phyloP scores from a whole-genome alignment of 441 rosid species.

The Geranium incanum region DNA sequence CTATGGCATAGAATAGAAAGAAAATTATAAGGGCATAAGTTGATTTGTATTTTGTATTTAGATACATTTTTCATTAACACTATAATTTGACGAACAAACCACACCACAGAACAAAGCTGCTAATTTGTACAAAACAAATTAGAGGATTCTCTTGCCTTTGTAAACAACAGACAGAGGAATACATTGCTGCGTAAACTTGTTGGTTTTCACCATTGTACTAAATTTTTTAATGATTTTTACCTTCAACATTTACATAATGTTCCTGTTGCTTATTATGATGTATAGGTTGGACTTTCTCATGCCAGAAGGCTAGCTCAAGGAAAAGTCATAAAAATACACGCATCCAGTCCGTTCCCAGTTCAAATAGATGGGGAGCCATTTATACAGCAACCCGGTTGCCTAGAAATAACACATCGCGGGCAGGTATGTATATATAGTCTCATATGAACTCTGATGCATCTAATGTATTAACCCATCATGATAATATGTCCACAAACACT shows the following conservation, averaged over 20 bases:
- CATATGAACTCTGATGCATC: neutral
- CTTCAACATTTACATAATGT: neutral
- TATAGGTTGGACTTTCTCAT: conserved; percentile 58
- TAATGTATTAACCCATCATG: neutral
- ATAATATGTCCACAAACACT: neutral
- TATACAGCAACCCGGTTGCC: conserved; percentile 58
- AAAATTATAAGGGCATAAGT: too few species aligned
- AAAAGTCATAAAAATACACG: conserved; percentile 42
- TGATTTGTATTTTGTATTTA: too few species aligned
- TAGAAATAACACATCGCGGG: conserved; percentile 57
- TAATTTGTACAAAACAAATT: too few species aligned
- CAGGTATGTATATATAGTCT: conserved; percentile 34
- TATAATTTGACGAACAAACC: too few species aligned
- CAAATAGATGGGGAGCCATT: conserved; percentile 77
- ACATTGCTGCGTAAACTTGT: too few species aligned
- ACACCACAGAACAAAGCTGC: too few species aligned
- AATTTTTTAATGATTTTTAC: neutral
- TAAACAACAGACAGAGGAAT: too few species aligned
- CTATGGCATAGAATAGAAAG: too few species aligned
- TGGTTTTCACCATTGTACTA: too few species aligned
- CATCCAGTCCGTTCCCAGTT: conserved; percentile 54
- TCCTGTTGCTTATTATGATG: neutral
- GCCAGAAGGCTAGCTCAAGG: conserved; percentile 70
- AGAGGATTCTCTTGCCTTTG: too few species aligned
- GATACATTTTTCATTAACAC: too few species aligned